Base-by-base conservation (phyloP, 164 flowering plant species). In the Echeveria elegans region DNA sequence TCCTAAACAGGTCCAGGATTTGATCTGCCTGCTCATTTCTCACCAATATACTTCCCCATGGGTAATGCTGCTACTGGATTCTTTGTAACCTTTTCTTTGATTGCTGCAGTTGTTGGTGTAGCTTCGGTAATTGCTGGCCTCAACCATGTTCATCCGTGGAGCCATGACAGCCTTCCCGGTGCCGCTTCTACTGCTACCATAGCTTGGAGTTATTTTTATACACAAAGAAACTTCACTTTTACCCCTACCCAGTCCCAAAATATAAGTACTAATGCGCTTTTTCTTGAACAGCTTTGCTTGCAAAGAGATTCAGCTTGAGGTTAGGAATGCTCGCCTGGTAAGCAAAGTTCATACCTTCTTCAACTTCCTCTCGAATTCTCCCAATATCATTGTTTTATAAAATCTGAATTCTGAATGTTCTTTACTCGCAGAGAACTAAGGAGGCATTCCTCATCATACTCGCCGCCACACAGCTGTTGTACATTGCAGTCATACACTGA, bases 11-110 rank as follows among this genome's bases (percentile, higher is more conserved):
- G 87, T 26, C 80, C 90, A 23, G 86, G 72, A 0, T 74, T 86
- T 32, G 62, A 71, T 1, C 88, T 93, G 10, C 97, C 98, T 21
- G 92, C 94, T 9, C 86, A 85, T 69, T 90, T 93, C 72, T 85
- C 96, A 2, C 97, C 96, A 15, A 83, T 90, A 43, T 82, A 79
- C 79, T 93, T 63, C 43, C 65, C 65, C 10, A 63, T 63, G 65
- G 65, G 65, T 18, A 63, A 63, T 19, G 41, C 65, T 2, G 65
- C 65, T 21, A 63, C 65, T 23, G 65, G 65, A 18, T 63, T 63
- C 65, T 63, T 63, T 32, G 65, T 63, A 15, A 31, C 41, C 23
- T n/a, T 63, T 63, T 34, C 38, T 4, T n/a, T 31, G 40, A 31
- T 63, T 5, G 65, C 65, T 63, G 65, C 41, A 10, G 41, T 37